Conservation (phyloP, 2,329 filamentous ascomycete genomes). For the Xylariales sp. region DNA sequence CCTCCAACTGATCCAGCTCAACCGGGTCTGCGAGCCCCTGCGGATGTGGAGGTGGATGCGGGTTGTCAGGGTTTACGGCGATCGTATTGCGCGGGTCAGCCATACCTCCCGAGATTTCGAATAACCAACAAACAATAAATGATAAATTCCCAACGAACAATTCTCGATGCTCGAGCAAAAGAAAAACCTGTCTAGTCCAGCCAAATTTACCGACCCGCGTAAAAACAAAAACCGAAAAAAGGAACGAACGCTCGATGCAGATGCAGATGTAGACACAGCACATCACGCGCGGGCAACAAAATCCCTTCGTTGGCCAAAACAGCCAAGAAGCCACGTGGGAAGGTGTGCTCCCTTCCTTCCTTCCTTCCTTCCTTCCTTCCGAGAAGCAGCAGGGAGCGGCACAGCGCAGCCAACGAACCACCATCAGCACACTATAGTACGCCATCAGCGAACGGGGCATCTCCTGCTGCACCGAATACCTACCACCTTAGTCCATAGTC, state of each 20-base stretch:
- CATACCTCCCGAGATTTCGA: not conserved
- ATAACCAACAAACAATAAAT: not conserved
- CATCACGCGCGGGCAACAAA: not conserved
- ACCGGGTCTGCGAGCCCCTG: slow-evolving; percentile 9
- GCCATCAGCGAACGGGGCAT: no score
- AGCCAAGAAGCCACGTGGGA: slow-evolving; percentile 8
- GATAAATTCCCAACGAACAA: no score
- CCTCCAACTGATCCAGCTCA: slow-evolving; percentile 31
- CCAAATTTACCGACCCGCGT: not conserved
- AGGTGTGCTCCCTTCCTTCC: not conserved
- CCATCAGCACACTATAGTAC: no score
- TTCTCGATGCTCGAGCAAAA: no score
- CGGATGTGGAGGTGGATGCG: not conserved
- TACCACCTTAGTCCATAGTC: no score
- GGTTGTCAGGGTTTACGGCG: not conserved
- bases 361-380: slow-evolving; percentile 2
- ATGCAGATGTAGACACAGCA: no score
- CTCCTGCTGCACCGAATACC: no score
- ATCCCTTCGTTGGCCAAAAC: not conserved
- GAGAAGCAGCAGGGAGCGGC: not conserved
- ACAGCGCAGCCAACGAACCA: not conserved
- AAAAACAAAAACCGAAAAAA: not conserved
- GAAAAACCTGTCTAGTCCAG: no score
- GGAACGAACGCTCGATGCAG: not conserved
- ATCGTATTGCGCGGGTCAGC: not conserved